phyloP scores from a whole-genome alignment of 2,329 filamentous ascomycete genomes.

The Hortaea sp. region DNA sequence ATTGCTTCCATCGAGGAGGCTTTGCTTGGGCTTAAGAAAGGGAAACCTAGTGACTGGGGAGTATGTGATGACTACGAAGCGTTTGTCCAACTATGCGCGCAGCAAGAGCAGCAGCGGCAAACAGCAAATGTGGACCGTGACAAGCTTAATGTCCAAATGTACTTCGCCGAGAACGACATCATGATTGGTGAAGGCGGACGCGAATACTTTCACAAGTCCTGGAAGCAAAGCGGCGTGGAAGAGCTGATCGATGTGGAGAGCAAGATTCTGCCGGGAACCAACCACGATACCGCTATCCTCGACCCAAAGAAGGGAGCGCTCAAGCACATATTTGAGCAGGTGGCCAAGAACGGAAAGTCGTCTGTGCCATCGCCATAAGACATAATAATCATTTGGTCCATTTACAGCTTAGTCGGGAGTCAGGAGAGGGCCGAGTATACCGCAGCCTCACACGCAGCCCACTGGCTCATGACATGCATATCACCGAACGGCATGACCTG shows the following conservation, averaged over 20 bases:
- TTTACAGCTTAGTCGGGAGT: not conserved
- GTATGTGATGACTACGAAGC: constrained; percentile 26
- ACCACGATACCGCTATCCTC: constrained; percentile 30
- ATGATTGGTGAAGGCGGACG: constrained; percentile 35
- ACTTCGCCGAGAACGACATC: constrained; percentile 31
- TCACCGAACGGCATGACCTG: constrained; percentile 30
- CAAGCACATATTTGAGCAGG: constrained; percentile 11
- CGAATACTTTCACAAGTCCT: constrained; percentile 35
- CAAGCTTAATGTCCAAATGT: constrained; percentile 22
- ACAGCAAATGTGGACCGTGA: not conserved
- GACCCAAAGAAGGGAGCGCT: constrained; percentile 17
- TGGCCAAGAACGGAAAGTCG: not conserved
- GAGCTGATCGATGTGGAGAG: constrained; percentile 27
- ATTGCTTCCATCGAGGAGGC: constrained; percentile 31
- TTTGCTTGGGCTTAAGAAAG: constrained; percentile 28
- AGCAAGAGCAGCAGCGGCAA: constrained; percentile 9
- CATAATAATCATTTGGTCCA: not conserved
- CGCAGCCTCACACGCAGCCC: constrained; percentile 23
- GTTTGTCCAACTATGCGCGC: constrained; percentile 12
- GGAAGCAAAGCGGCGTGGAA: constrained; percentile 21
- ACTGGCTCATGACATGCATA: constrained; percentile 22
- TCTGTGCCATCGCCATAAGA: too few species aligned
- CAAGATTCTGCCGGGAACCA: constrained; percentile 20
- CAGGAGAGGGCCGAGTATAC: constrained; percentile 14
- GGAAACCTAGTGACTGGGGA: constrained; percentile 23